These are phyloP conservation scores for Aciculosporium take DNA, from an alignment of 2,329 filamentous ascomycete species.

Conservation along the genomic window DNA sequence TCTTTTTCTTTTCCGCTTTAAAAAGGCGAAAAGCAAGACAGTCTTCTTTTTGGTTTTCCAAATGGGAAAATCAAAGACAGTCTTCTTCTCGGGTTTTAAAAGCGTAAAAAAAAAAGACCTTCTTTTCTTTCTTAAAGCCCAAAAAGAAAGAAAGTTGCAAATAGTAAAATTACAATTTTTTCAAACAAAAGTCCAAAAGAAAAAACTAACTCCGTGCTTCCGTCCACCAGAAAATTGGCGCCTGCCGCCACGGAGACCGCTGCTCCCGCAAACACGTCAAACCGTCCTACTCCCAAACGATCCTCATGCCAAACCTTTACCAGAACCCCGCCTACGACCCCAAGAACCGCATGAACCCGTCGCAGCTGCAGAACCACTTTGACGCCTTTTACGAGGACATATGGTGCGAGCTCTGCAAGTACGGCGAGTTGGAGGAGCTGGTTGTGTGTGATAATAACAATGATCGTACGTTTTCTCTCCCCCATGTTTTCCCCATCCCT, in stretches of 20 bases:
- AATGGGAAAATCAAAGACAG: too few species aligned
- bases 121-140: too few species aligned
- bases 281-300: slow-evolving; percentile 92
- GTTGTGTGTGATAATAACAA: slow-evolving; percentile 99
- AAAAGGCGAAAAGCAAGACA: too few species aligned
- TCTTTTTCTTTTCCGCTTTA: too few species aligned
- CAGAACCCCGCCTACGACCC: slow-evolving; percentile 96
- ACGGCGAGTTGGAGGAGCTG: slow-evolving; percentile 91
- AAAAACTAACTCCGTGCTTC: background rate
- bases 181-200: too few species aligned
- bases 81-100: too few species aligned
- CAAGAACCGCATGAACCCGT: slow-evolving; percentile 91
- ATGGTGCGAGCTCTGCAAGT: slow-evolving; percentile 99
- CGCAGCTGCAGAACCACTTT: slow-evolving; percentile 97
- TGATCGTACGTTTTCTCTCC: slow-evolving; percentile 51
- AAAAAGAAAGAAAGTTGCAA: too few species aligned
- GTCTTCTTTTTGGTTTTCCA: too few species aligned
- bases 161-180: too few species aligned
- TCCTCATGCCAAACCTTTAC: slow-evolving; percentile 96
- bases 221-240: slow-evolving; percentile 69
- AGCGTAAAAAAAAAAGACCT: background rate
- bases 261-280: slow-evolving; percentile 99
- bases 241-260: slow-evolving; percentile 93
- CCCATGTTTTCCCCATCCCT: too few species aligned
- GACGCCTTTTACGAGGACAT: slow-evolving; percentile 99